These are phyloP conservation scores for Pulveroboletus ravenelii DNA, from an alignment of 768 basidiomycete species.

Conservation along the genomic window DNA sequence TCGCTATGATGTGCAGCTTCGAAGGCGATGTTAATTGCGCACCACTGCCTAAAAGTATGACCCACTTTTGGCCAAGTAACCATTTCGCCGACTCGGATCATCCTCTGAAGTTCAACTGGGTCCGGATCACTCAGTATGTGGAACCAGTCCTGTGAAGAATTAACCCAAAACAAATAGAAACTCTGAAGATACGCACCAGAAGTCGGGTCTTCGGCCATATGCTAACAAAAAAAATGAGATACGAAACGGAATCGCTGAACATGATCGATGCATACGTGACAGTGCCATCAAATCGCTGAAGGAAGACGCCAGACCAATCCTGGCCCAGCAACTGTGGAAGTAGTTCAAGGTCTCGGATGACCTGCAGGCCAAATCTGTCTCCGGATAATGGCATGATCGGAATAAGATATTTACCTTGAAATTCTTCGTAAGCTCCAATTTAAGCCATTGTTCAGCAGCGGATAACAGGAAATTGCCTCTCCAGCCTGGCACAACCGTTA, in stretches of 20 bases:
- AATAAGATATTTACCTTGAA: constrained; percentile 55
- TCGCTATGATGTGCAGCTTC: constrained; percentile 91
- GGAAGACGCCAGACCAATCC: constrained; percentile 95
- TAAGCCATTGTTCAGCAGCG: constrained; percentile 91
- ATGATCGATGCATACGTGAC: constrained; percentile 62
- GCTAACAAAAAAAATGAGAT: constrained; percentile 36
- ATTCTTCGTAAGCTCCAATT: constrained; percentile 94
- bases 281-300: constrained; percentile 87
- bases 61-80: constrained; percentile 97
- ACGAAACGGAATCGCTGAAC: constrained; percentile 12
- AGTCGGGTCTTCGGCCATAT: constrained; percentile 85
- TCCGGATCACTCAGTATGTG: constrained; percentile 82
- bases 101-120: constrained; percentile 70
- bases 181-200: constrained; percentile 41
- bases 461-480: constrained; percentile 90
- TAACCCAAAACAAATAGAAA: neutral
- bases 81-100: constrained; percentile 81
- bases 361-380: constrained; percentile 30
- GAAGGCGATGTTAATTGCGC: constrained; percentile 7
- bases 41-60: neutral
- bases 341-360: constrained; percentile 94
- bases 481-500: constrained; percentile 58
- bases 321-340: constrained; percentile 89
- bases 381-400: neutral
- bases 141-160: constrained; percentile 65